Evolutionary conservation across 768 basidiomycete genomes (phyloP), one percentile per base, ranked within the genome.

Genomic region (Boletus rubescentipes): DNA sequence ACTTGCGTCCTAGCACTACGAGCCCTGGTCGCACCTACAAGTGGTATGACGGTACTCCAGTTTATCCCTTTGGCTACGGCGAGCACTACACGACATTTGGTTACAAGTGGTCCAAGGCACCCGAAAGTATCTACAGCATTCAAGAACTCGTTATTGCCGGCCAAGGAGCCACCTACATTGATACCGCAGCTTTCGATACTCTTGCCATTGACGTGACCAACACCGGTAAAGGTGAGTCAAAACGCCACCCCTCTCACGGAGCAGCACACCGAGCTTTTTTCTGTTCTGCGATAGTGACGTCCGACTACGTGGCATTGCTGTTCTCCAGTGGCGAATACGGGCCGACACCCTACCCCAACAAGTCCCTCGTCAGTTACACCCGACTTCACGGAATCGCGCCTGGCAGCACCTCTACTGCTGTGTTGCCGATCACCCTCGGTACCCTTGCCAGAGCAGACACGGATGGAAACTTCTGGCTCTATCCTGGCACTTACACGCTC

Each of bases 11-110:
- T 8, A 76, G 72, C 59, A 58, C 66, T 30, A 72, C 71, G 43
- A 79, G 75, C 57, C 81, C 82, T 0, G 82, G 82, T 11, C 74
- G 82, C 32, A 83, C 82, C 9, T 83, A 83, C 67, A 80, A 77
- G 57, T 85, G 81, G 82, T 83, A 76, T 69, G 73, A 70, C 21
- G 79, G 75, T 14, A 72, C 72, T 15, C 76, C 81, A n/a, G 72
- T 82, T 18, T 80, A 75, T 61, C 74, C 77, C 49, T 83, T 82
- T 58, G 83, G 81, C 16, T 73, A 73, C 47, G 83, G 82, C 18
- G 67, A 81, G 46, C 81, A 82, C 61, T 83, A 75, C 67, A 83
- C 81, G 5, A 77, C 69, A 7, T 83, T 84, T 67, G 53, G 44
- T 16, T 63, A 77, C 44, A 61, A 64, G 26, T 82, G 79, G 75